These are phyloP conservation scores for Phialophora macrospora DNA, from an alignment of 2,329 filamentous ascomycete species.

Conservation along the genomic window DNA sequence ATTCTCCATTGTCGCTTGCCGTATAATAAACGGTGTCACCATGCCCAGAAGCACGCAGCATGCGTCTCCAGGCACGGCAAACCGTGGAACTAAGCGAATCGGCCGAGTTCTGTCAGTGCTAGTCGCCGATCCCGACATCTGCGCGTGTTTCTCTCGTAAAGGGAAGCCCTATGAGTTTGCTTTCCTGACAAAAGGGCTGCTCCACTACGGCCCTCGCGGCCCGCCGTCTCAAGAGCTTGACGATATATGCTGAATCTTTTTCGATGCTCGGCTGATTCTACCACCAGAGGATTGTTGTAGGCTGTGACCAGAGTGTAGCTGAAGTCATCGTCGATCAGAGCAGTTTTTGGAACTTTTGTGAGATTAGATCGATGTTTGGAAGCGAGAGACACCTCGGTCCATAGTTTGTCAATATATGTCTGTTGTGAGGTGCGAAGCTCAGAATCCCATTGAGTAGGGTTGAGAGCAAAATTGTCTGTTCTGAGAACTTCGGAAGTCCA, in stretches of 20 bases:
- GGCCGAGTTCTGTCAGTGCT: conserved; percentile 2
- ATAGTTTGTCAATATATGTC: conserved; percentile 8
- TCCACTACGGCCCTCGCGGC: background rate
- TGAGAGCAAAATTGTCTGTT: conserved; percentile 4
- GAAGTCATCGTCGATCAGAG: background rate
- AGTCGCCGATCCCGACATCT: background rate
- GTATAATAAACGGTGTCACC: conserved; percentile 6
- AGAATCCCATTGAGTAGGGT: background rate
- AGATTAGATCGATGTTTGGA: background rate
- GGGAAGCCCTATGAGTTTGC: background rate
- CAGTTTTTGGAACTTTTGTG: background rate
- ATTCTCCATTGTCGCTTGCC: background rate
- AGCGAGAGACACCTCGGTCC: background rate
- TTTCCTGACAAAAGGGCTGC: background rate
- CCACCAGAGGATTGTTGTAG: background rate
- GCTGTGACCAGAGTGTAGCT: conserved; percentile 10
- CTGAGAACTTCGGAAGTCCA: conserved; percentile 2
- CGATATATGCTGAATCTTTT: background rate
- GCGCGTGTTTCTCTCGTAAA: background rate
- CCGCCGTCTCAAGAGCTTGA: background rate
- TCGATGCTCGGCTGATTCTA: background rate
- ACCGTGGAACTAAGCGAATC: conserved; percentile 4
- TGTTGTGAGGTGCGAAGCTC: background rate
- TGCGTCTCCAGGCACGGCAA: conserved; percentile 3
- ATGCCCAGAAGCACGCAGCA: conserved; percentile 7